A percentile compares a stretch with the other conserved stretches of the same genome.
These are phyloP conservation scores for Dioscorea dumetorum DNA, from an alignment of 106 monocot genomes.

Conservation along the genomic window DNA sequence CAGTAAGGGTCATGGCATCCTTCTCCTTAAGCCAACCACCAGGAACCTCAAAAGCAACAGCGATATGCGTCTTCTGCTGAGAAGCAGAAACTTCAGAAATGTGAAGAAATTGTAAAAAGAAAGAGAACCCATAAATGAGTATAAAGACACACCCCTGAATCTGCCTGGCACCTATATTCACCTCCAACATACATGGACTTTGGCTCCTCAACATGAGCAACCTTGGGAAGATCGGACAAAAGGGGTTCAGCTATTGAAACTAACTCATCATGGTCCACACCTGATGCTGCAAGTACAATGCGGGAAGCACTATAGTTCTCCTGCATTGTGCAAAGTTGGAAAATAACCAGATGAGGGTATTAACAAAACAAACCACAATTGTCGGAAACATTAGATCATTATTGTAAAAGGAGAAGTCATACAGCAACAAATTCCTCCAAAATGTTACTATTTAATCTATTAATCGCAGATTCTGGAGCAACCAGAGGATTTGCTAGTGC, in stretches of 20 bases:
- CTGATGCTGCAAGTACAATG: constrained; percentile 75
- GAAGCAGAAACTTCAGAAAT: constrained; percentile 9
- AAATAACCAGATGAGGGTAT: neutral
- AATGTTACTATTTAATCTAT: constrained; percentile 34
- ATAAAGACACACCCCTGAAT: constrained; percentile 42
- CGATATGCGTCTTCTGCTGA: constrained; percentile 60
- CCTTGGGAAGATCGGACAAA: constrained; percentile 53
- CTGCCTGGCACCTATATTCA: constrained; percentile 65
- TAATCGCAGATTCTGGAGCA: constrained; percentile 55
- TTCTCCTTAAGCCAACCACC: constrained; percentile 84
- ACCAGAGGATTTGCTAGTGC: constrained; percentile 66
- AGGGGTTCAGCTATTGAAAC: constrained; percentile 61
- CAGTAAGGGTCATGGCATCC: constrained; percentile 59
- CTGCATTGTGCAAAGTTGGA: constrained; percentile 18
- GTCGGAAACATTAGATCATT: neutral
- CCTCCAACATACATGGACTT: constrained; percentile 74
- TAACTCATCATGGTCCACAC: constrained; percentile 85
- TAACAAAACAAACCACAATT: neutral
- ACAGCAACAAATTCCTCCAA: constrained; percentile 70
- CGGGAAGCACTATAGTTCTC: constrained; percentile 69
- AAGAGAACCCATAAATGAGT: neutral
- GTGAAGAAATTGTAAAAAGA: neutral
- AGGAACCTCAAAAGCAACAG: constrained; percentile 78
- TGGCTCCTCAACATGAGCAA: constrained; percentile 37
- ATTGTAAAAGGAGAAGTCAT: constrained; percentile 11